Evolutionary conservation across 768 basidiomycete genomes (phyloP).

Genomic region (Rhizopogon vinicolor): DNA sequence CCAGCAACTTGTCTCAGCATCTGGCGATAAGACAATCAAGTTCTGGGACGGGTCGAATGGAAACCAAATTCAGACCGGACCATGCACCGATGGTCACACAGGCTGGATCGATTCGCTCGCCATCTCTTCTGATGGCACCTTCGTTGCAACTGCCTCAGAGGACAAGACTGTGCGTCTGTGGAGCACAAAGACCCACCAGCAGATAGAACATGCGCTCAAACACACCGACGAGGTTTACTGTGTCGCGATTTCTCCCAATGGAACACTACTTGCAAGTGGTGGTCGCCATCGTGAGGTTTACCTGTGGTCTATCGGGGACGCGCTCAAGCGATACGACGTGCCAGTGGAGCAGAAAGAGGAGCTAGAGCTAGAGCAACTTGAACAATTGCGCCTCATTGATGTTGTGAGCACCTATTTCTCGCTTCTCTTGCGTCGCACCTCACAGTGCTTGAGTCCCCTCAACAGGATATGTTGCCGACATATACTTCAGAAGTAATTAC

Average conservation of each 20-base stretch:
- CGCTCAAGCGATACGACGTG: too few species aligned
- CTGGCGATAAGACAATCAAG: constrained; percentile 24
- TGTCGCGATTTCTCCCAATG: not conserved
- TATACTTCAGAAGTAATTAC: too few species aligned
- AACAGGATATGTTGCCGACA: too few species aligned
- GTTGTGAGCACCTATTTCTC: too few species aligned
- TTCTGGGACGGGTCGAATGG: constrained; percentile 25
- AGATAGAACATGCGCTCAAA: too few species aligned
- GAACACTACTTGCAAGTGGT: not conserved
- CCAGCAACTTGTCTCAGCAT: constrained; percentile 19
- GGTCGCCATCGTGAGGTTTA: not conserved
- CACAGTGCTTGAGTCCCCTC: too few species aligned
- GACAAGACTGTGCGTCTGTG: constrained; percentile 22
- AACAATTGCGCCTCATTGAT: too few species aligned
- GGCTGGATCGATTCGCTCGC: constrained; percentile 5
- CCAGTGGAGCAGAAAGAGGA: too few species aligned
- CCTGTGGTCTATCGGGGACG: too few species aligned
- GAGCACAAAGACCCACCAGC: not conserved
- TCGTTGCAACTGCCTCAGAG: constrained; percentile 17
- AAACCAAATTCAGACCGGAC: constrained; percentile 16
- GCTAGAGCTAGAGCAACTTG: too few species aligned
- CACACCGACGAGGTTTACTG: not conserved
- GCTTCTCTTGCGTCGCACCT: too few species aligned
- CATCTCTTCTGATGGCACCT: constrained; percentile 13
- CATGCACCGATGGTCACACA: constrained; percentile 11